Evolutionary conservation across 2,329 filamentous ascomycete genomes (phyloP).

Genomic region (Talaromyces sp.): DNA sequence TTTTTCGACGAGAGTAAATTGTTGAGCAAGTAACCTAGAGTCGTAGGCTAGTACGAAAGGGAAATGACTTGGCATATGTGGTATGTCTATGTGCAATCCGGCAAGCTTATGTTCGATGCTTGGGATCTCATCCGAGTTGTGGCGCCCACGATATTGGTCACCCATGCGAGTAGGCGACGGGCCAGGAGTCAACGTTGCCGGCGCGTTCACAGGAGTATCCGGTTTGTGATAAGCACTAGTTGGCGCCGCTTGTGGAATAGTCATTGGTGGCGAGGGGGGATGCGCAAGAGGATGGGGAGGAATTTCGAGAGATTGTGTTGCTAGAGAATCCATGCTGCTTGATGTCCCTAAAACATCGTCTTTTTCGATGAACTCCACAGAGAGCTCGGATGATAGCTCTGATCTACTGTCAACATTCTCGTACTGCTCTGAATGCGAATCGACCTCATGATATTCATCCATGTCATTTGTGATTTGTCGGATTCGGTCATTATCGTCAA

Average conservation of each 20-base stretch:
- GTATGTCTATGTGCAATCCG: constrained; percentile 21
- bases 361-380: constrained; percentile 51
- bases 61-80: constrained; percentile 47
- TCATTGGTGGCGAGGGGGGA: constrained; percentile 49
- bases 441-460: not conserved
- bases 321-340: constrained; percentile 31
- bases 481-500: constrained; percentile 54
- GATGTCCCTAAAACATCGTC: constrained; percentile 36
- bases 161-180: constrained; percentile 38
- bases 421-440: constrained; percentile 15
- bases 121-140: constrained; percentile 34
- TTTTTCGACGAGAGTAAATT: constrained; percentile 65
- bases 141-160: constrained; percentile 28
- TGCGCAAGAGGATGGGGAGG: constrained; percentile 47
- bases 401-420: constrained; percentile 49
- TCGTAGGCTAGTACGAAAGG: constrained; percentile 65
- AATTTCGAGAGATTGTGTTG: constrained; percentile 42
- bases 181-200: constrained; percentile 43
- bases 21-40: constrained; percentile 60
- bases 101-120: not conserved
- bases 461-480: constrained; percentile 41
- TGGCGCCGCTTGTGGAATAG: constrained; percentile 40
- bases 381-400: constrained; percentile 53
- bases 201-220: constrained; percentile 34
- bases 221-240: constrained; percentile 34